A percentile compares a stretch with the other conserved stretches of the same genome.
phyloP scores from a whole-genome alignment of 1,284 basidiomycete species.

The Ceratobasidium sp. region DNA sequence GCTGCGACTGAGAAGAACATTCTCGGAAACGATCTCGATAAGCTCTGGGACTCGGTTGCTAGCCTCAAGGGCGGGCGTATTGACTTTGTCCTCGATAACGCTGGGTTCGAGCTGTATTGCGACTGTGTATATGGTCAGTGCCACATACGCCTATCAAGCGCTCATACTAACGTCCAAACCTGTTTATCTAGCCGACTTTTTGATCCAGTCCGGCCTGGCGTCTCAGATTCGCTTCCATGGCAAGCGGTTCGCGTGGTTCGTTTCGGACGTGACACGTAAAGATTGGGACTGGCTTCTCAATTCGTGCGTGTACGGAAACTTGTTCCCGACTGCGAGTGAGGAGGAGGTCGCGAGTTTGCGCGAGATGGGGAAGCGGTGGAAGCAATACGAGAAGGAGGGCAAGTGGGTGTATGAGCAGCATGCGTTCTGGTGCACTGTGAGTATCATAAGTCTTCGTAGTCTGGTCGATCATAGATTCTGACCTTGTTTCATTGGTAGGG shows the following conservation, averaged over 20 bases:
- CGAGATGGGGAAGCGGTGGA: constrained; percentile 90
- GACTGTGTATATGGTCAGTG: constrained; percentile 92
- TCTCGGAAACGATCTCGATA: constrained; percentile 84
- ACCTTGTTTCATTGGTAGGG: constrained; percentile 76
- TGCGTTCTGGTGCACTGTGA: constrained; percentile 89
- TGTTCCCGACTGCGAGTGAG: constrained; percentile 86
- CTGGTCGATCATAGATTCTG: constrained; percentile 23
- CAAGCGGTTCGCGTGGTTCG: constrained; percentile 92
- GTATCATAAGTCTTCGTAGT: background rate
- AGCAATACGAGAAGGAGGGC: constrained; percentile 94
- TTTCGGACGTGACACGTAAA: constrained; percentile 96
- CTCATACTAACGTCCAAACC: background rate
- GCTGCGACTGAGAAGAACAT: constrained; percentile 98
- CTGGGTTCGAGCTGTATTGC: constrained; percentile 96
- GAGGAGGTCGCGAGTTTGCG: constrained; percentile 86
- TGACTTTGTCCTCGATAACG: constrained; percentile 91
- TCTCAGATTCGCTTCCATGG: constrained; percentile 92
- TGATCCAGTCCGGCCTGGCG: constrained; percentile 92
- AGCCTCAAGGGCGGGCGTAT: constrained; percentile 85
- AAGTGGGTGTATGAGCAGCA: constrained; percentile 98
- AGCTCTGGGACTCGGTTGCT: constrained; percentile 87
- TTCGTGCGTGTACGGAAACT: constrained; percentile 87
- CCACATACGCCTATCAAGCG: constrained; percentile 41
- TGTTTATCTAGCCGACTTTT: constrained; percentile 76
- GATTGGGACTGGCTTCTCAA: constrained; percentile 97